A percentile compares a stretch with the other conserved stretches of the same genome.
phyloP scores from a whole-genome alignment of 768 basidiomycete genomes.

The Scleroderma citrinum region DNA sequence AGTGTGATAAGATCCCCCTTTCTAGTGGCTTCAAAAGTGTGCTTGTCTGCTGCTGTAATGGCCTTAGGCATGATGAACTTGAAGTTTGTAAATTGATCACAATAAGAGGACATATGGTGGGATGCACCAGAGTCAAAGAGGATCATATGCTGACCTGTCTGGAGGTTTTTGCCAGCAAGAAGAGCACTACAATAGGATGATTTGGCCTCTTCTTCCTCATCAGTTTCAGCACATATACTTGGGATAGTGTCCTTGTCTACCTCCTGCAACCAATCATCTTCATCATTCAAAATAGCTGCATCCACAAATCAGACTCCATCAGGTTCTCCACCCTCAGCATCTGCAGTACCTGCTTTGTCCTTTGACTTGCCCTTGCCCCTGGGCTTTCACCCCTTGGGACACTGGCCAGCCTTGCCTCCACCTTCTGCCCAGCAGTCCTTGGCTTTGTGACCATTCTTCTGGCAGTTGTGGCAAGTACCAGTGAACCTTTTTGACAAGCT shows the following conservation, averaged over 20 bases:
- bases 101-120: background rate
- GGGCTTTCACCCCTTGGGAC: background rate
- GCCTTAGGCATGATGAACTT: slow-evolving; percentile 11
- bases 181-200: too few species aligned
- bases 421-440: slow-evolving; percentile 1
- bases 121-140: too few species aligned
- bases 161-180: too few species aligned
- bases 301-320: background rate
- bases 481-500: too few species aligned
- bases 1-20: slow-evolving; percentile 15
- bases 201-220: too few species aligned
- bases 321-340: background rate
- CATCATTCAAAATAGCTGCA: too few species aligned
- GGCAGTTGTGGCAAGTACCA: background rate
- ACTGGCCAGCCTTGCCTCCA: background rate
- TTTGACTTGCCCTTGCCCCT: background rate
- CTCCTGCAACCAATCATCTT: too few species aligned
- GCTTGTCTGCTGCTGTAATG: slow-evolving; percentile 16
- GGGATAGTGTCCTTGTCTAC: too few species aligned
- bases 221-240: too few species aligned
- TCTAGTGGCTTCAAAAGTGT: slow-evolving; percentile 1
- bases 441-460: background rate
- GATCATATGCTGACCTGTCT: too few species aligned
- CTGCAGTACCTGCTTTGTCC: background rate
- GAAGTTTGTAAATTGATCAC: background rate